Evolutionary conservation across 331 rosid species (phyloP), one percentile per base, ranked within the genome.

Genomic region (Arachis monticola): DNA sequence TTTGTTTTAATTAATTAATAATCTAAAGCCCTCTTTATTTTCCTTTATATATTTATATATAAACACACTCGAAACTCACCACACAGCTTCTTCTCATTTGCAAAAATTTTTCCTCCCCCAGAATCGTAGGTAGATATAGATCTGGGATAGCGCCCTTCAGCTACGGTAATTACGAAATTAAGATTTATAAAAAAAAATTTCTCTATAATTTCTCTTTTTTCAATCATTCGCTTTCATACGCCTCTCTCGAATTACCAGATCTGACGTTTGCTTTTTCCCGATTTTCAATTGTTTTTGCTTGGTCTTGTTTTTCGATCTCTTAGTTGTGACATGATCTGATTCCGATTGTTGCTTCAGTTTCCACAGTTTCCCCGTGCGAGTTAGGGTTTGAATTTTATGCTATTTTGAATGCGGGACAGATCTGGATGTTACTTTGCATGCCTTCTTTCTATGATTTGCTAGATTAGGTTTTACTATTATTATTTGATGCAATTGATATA

Each of bases 331-430:
- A 7, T 35, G 57, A 30, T 5, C 10, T 14, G 9, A 27, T 22
- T 66, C 8, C 3, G 62, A 1, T 48, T n/a, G 11, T 30, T 41
- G 48, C 27, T 14, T 58, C 11, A 0, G 0, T 61, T 8, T 5
- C 2, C 64, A 48, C 11, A 0, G 0, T 61, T 8, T 5, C 2
- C 64, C 61, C 72, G 11, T 53, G 77, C 40, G 5, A 40, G 51
- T 75, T 75, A 52, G 80, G 67, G 52, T 76, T 75, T 74, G 32
- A 48, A 61, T 50, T 48, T 12, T 12, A 13, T n/a, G 11, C 12
- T n/a, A 32, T 32, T 47, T 4, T 11, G 30, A 7, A 35, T 74
- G 61, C 12, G 11, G 11, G 56, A 51, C 14, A 60, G 72, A 70
- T 71, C 69, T 65, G 8, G 64, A 4, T 58, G 2, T 58, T 9